Evolutionary conservation across 345 rosid genomes (phyloP).

Genomic region (Salix suchowensis): DNA sequence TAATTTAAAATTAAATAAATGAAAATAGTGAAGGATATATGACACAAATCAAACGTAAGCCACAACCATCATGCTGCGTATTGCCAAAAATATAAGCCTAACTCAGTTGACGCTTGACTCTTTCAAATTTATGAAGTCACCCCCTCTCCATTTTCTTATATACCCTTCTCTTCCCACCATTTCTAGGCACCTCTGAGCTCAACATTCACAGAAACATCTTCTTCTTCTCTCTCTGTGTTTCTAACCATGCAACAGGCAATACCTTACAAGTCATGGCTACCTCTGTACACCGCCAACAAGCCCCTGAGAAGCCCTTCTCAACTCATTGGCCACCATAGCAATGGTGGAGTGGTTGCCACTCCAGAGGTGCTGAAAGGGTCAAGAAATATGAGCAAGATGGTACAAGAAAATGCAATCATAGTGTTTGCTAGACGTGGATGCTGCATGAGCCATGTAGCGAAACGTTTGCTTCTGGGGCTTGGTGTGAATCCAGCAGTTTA

Average conservation of each 20-base stretch:
- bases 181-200: neutral
- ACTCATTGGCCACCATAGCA: neutral
- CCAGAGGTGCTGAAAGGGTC: slow-evolving; percentile 6
- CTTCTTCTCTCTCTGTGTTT: neutral
- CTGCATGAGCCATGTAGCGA: slow-evolving; percentile 90
- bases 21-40: neutral
- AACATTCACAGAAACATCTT: neutral
- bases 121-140: neutral
- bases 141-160: neutral
- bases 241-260: slow-evolving; percentile 56
- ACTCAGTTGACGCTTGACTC: slow-evolving; percentile 9
- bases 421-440: slow-evolving; percentile 73
- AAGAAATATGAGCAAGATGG: slow-evolving; percentile 26
- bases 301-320: neutral
- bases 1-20: neutral
- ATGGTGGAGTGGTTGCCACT: neutral
- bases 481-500: slow-evolving; percentile 78
- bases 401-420: slow-evolving; percentile 72
- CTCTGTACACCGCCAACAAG: slow-evolving; percentile 7
- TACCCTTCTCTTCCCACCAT: neutral
- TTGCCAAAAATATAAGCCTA: neutral
- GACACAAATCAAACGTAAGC: slow-evolving; percentile 10
- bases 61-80: neutral
- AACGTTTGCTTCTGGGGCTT: slow-evolving; percentile 59
- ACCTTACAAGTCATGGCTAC: slow-evolving; percentile 34